Conservation (phyloP, 225 moss, liverwort and hornwort species). For the Thuidium tamariscinum region DNA sequence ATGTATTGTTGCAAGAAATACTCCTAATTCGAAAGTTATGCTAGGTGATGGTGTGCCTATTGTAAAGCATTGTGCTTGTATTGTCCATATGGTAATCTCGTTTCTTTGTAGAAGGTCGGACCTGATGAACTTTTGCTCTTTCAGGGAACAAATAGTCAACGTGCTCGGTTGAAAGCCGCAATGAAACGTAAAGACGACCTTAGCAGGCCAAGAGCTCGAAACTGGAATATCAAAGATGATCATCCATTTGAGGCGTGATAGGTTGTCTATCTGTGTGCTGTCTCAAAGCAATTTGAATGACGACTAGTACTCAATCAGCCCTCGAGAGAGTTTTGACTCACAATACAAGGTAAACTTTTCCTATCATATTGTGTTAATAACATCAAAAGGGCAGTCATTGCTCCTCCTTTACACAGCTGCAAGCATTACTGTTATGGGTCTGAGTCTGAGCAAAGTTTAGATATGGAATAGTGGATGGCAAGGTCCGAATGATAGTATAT, state of each 20-base stretch:
- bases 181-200: slow-evolving; percentile 45
- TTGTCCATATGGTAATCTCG: not conserved
- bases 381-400: not conserved
- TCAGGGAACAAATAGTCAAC: slow-evolving; percentile 54
- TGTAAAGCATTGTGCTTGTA: not conserved
- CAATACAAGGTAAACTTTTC: slow-evolving; percentile 1
- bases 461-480: not conserved
- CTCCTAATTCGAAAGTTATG: not conserved
- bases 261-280: not conserved
- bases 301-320: not conserved
- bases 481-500: not conserved
- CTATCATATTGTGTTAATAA: not conserved
- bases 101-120: not conserved
- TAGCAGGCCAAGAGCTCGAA: slow-evolving; percentile 32
- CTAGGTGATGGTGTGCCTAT: not conserved
- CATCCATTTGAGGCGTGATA: slow-evolving; percentile 11
- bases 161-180: slow-evolving; percentile 40
- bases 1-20: not conserved
- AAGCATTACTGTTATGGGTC: not conserved
- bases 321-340: not conserved
- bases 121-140: not conserved
- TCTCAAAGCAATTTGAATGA: not conserved
- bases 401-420: not conserved
- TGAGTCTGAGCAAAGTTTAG: not conserved
- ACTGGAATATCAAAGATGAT: slow-evolving; percentile 53